These are phyloP conservation scores for Dothistroma pini DNA, from an alignment of 2,329 filamentous ascomycete species.

Conservation along the genomic window DNA sequence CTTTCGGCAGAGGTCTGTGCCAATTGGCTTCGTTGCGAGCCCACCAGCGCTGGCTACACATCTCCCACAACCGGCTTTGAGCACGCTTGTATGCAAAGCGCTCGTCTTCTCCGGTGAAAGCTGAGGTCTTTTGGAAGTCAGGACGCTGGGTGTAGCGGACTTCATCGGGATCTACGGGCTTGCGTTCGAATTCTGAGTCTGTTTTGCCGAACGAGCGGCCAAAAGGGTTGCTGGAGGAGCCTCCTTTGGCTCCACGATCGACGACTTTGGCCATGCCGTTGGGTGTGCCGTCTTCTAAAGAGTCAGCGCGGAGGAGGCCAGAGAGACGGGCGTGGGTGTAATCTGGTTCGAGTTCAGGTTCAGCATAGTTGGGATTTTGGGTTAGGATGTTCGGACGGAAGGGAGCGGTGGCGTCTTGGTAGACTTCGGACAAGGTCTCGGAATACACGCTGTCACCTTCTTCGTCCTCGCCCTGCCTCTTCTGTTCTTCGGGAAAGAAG, in stretches of 20 bases:
- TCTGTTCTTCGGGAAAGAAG: slow-evolving; percentile 65
- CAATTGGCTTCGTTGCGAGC: slow-evolving; percentile 57
- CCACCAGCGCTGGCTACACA: slow-evolving; percentile 72
- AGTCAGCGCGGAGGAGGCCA: slow-evolving; percentile 40
- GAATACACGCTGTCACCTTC: slow-evolving; percentile 55
- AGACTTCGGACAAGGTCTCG: slow-evolving; percentile 69
- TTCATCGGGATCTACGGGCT: slow-evolving; percentile 34
- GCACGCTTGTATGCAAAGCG: slow-evolving; percentile 77
- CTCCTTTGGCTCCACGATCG: slow-evolving; percentile 21
- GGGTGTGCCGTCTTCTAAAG: slow-evolving; percentile 50
- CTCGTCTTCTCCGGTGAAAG: slow-evolving; percentile 77
- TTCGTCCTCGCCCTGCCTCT: slow-evolving; percentile 19
- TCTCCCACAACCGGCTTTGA: slow-evolving; percentile 74
- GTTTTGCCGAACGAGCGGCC: slow-evolving; percentile 32
- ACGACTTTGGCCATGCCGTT: slow-evolving; percentile 10
- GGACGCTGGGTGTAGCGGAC: slow-evolving; percentile 32
- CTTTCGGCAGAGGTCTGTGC: slow-evolving; percentile 64
- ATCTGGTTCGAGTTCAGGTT: slow-evolving; percentile 34
- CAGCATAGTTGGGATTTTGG: slow-evolving; percentile 47
- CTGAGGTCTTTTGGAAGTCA: slow-evolving; percentile 64
- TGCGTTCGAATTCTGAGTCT: slow-evolving; percentile 33
- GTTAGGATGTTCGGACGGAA: slow-evolving; percentile 75
- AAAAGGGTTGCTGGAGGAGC: slow-evolving; percentile 33
- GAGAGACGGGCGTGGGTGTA: slow-evolving; percentile 37
- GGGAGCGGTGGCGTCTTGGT: slow-evolving; percentile 71